These are phyloP conservation scores for Favolaschia claudopus DNA, from an alignment of 768 basidiomycete species.

Conservation along the genomic window DNA sequence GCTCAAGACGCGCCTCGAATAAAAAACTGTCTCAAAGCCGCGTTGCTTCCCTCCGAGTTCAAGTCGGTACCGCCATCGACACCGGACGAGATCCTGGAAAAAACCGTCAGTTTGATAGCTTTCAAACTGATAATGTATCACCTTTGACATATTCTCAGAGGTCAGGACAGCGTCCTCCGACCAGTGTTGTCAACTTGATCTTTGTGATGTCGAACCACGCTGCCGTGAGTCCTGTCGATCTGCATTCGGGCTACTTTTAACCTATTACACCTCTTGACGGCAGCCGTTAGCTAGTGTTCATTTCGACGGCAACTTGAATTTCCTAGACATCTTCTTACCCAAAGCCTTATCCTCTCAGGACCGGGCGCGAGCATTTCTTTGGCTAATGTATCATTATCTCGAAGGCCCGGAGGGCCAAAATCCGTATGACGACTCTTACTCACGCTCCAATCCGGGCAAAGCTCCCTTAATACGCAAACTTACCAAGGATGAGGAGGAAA, in stretches of 20 bases:
- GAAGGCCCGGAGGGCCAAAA: slow-evolving; percentile 71
- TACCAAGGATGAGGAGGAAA: slow-evolving; percentile 57
- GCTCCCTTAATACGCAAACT: slow-evolving; percentile 68
- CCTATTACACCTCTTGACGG: slow-evolving; percentile 11
- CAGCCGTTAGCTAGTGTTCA: slow-evolving; percentile 71
- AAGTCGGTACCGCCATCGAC: slow-evolving; percentile 72
- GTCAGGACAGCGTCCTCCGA: slow-evolving; percentile 73
- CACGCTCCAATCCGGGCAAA: slow-evolving; percentile 62
- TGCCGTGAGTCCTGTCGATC: slow-evolving; percentile 56
- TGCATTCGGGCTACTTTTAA: slow-evolving; percentile 12
- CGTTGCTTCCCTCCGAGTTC: slow-evolving; percentile 73
- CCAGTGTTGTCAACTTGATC: slow-evolving; percentile 85
- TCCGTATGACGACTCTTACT: slow-evolving; percentile 77
- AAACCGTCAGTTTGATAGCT: slow-evolving; percentile 56
- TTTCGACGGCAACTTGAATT: slow-evolving; percentile 78
- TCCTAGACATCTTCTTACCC: slow-evolving; percentile 87
- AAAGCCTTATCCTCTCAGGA: slow-evolving; percentile 73
- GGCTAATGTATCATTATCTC: slow-evolving; percentile 85
- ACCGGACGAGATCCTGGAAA: slow-evolving; percentile 75
- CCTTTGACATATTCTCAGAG: slow-evolving; percentile 47
- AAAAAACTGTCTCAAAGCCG: slow-evolving; percentile 89
- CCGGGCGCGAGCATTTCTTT: slow-evolving; percentile 82
- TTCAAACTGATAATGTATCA: slow-evolving; percentile 8
- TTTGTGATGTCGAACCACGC: slow-evolving; percentile 85
- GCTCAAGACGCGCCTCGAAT: slow-evolving; percentile 92